Percentiles rank a stretch among this genome's conserved stretches.
Evolutionary conservation across 139 green algal species (phyloP).

Genomic region (Auxenochlorella protothecoides): DNA sequence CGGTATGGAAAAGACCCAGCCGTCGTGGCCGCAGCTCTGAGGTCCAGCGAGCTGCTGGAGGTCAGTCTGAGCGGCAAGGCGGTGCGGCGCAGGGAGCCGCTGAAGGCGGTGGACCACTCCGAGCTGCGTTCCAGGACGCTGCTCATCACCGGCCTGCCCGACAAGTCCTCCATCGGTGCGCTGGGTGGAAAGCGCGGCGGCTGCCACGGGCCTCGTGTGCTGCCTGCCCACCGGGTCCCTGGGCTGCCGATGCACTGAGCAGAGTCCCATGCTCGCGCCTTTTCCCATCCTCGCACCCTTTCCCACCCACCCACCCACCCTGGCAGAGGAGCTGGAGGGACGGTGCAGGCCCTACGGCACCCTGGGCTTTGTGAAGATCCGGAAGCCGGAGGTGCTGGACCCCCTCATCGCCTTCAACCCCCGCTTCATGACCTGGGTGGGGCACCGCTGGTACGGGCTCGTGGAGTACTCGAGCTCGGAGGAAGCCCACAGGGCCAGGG

Average conservation of each 20-base stretch:
- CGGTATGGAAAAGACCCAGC: conserved; percentile 27
- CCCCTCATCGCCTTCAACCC: conserved; percentile 5
- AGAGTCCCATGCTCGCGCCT: no score
- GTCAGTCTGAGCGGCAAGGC: conserved; percentile 24
- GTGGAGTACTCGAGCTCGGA: conserved; percentile 4
- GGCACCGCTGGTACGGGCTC: neutral
- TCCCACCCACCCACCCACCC: neutral
- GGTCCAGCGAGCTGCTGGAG: conserved; percentile 11
- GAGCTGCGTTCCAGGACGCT: conserved; percentile 40
- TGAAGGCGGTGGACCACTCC: conserved; percentile 39
- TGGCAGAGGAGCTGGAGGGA: neutral
- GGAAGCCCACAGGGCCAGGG: neutral
- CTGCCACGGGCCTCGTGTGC: neutral
- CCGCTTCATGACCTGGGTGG: neutral
- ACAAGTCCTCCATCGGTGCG: conserved; percentile 39
- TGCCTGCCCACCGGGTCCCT: neutral
- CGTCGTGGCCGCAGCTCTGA: conserved; percentile 30
- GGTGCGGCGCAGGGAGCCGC: conserved; percentile 14
- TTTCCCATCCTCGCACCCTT: neutral
- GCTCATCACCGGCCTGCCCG: conserved; percentile 44
- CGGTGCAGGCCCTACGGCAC: neutral
- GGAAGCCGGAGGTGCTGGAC: conserved; percentile 2
- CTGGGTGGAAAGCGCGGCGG: neutral
- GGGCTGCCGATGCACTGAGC: no score
- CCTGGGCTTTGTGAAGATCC: conserved; percentile 3